A percentile compares a stretch with the other conserved stretches of the same genome.
phyloP scores from a whole-genome alignment of 495 filamentous ascomycete species.

The Chaetomium tenue region DNA sequence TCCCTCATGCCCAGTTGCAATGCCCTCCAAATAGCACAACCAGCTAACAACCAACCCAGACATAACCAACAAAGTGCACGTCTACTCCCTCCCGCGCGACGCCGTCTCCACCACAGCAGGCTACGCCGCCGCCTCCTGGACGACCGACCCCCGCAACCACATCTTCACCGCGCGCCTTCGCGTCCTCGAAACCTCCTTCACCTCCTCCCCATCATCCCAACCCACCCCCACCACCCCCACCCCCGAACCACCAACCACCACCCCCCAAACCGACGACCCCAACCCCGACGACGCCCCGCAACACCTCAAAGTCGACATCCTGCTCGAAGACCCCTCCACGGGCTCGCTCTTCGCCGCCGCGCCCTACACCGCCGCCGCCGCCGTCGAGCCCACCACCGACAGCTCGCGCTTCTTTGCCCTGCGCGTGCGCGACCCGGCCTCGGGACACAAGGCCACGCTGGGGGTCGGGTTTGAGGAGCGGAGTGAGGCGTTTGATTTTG shows the following conservation, averaged over 20 bases:
- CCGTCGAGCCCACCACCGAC: slow-evolving; percentile 71
- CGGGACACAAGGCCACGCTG: slow-evolving; percentile 65
- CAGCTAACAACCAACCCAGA: slow-evolving; percentile 26
- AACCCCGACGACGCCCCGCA: slow-evolving; percentile 35
- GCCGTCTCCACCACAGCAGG: slow-evolving; percentile 62
- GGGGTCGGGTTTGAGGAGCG: slow-evolving; percentile 87
- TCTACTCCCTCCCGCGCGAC: slow-evolving; percentile 73
- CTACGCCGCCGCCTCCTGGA: slow-evolving; percentile 73
- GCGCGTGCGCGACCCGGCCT: slow-evolving; percentile 67
- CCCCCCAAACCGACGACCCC: neutral
- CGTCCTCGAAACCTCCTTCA: slow-evolving; percentile 69
- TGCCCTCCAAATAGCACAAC: neutral
- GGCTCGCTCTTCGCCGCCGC: slow-evolving; percentile 78
- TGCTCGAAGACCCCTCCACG: slow-evolving; percentile 67
- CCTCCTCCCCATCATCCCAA: slow-evolving; percentile 39
- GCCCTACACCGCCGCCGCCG: slow-evolving; percentile 58
- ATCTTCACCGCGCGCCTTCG: slow-evolving; percentile 83
- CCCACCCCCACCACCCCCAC: neutral
- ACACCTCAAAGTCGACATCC: slow-evolving; percentile 62
- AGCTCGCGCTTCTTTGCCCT: slow-evolving; percentile 77
- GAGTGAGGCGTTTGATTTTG: slow-evolving; percentile 78
- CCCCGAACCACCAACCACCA: neutral
- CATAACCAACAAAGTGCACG: slow-evolving; percentile 65
- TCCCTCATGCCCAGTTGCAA: neutral
- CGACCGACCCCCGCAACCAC: slow-evolving; percentile 61